Conservation (phyloP, 306 rosid species). For the Ochetophila trinervis region DNA sequence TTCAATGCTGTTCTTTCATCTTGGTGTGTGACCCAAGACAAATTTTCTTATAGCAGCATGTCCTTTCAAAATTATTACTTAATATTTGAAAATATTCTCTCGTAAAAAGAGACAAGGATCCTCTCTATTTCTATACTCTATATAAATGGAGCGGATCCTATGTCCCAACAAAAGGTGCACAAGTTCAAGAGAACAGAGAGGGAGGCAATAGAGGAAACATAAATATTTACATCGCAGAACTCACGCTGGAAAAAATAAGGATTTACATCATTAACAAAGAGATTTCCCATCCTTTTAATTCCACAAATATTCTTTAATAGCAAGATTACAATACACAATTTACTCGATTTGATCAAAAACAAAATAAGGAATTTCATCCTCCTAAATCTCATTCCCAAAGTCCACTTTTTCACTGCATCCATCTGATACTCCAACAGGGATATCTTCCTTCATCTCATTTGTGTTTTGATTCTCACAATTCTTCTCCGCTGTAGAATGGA, state of each 20-base stretch:
- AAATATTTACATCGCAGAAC: too few relatives aligned
- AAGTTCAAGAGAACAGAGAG: too few relatives aligned
- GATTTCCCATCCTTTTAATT: not conserved
- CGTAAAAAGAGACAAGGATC: not conserved
- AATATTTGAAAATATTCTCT: not conserved
- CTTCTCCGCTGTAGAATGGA: constrained; percentile 9
- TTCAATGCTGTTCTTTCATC: not conserved
- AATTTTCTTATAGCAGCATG: not conserved
- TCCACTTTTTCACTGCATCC: constrained; percentile 21
- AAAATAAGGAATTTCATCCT: not conserved
- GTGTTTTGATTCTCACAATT: constrained; percentile 29
- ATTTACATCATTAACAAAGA: constrained; percentile 16
- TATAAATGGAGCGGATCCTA: too few relatives aligned
- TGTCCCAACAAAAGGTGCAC: too few relatives aligned
- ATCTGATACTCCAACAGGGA: constrained; percentile 16
- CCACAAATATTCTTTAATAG: constrained; percentile 1
- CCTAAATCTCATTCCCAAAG: constrained; percentile 8
- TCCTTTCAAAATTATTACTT: not conserved
- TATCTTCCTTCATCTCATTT: constrained; percentile 27
- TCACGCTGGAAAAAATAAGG: not conserved
- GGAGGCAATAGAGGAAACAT: too few relatives aligned
- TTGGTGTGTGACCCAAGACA: not conserved
- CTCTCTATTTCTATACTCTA: too few relatives aligned
- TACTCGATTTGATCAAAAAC: not conserved
- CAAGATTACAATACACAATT: constrained; percentile 16